Evolutionary conservation across 2,329 filamentous ascomycete species (phyloP), one percentile per base, ranked within the genome.

Genomic region (Cercospora sesami): DNA sequence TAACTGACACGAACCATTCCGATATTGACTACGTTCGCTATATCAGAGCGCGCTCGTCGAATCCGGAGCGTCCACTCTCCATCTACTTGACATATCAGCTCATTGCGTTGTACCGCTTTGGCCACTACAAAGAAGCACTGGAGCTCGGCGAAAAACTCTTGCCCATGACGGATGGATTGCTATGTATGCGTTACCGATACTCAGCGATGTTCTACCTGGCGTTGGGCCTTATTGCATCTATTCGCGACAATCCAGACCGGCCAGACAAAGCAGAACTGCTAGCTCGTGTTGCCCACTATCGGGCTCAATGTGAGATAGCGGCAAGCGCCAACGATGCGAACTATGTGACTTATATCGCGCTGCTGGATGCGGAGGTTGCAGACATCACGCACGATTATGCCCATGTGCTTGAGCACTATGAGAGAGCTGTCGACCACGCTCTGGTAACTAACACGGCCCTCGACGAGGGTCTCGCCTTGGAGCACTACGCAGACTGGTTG

Each of bases 401-500:
- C 3, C 75, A 79, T 2, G 88, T 90, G 7, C 83, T 93, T 36
- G 81, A 81, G 26, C 81, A 85, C 55, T 94, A 92, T 74, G 91
- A 94, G 76, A 83, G 87, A 69, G 87, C 89, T 6, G 80, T 93
- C 66, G 90, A 94, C 73, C 91, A 93, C 74, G 87, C 89, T 12
- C 84, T 90, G 21, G 84, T 90, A 65, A 85, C 92, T 72, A 84
- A 84, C 53, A 90, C 91, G 69, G 75, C 85, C 2, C 86, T 93
- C 60, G 91, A 94, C 68, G 90, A 93, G 77, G 91, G 89, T 0
- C 82, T 93, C 1, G 87, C 88, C 16, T 90, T 91, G 74, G 91
- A 92, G 75, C 82, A 93, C 31, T 90, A 93, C 81, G 90, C 88
- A 1, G 90, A 90, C 9, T 89, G 88, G 75, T 87, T 93, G 69